Percentiles rank a stretch among this genome's conserved stretches.
Conservation (phyloP, 129 eudicot genomes). For the Apium graveolens region DNA sequence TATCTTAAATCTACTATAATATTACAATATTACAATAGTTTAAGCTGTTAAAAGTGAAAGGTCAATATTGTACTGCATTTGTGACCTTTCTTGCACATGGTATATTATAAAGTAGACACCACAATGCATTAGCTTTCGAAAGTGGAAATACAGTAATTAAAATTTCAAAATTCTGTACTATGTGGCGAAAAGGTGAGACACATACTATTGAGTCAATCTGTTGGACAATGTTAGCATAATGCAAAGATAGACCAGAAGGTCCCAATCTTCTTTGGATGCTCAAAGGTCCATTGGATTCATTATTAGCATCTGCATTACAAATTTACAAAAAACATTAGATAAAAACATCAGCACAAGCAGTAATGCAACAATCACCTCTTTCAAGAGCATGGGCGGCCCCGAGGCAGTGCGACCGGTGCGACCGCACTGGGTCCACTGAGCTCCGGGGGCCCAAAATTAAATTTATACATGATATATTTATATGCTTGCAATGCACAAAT, state of each 20-base stretch:
- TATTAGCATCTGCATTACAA: constrained; percentile 31
- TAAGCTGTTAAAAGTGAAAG: too few species aligned
- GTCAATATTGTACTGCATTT: neutral
- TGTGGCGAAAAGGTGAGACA: neutral
- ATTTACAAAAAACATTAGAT: constrained; percentile 7
- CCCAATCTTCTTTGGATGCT: constrained; percentile 52
- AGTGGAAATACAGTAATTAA: neutral
- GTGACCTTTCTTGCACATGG: neutral
- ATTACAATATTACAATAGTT: too few species aligned
- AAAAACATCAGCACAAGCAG: too few species aligned
- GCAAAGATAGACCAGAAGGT: constrained; percentile 82
- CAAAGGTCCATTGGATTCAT: constrained; percentile 25
- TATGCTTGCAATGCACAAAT: too few species aligned
- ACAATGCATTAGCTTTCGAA: neutral
- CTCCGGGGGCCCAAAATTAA: too few species aligned
- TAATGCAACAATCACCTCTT: too few species aligned
- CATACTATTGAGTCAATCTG: constrained; percentile 49
- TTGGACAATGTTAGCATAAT: constrained; percentile 81
- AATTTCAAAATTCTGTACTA: neutral
- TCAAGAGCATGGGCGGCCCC: too few species aligned
- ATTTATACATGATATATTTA: too few species aligned
- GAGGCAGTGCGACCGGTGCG: too few species aligned
- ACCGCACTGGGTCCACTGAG: too few species aligned
- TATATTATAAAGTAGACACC: neutral
- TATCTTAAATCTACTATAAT: too few species aligned